Evolutionary conservation across 371 early-diverging fungal genomes (phyloP), one percentile per base, ranked within the genome.

Genomic region (Nosema muscidifuracis): DNA sequence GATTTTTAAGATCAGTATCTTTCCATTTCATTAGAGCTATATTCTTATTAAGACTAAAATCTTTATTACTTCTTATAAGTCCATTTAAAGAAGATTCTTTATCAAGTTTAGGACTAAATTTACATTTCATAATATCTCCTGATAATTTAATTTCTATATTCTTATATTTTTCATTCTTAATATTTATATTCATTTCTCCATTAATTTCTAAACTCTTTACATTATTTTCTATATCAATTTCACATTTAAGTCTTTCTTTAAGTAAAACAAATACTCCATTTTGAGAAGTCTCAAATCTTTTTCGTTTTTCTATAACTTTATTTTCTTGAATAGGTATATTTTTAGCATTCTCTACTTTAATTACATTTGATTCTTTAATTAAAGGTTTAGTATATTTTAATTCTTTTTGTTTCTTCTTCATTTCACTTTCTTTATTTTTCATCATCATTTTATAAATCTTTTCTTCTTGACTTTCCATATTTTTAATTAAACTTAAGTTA

Each of bases 391-490:
- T 4, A 69, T 57, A 31, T 51, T 65, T 47, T 55, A 64, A 22
- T 40, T 68, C 68, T 53, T 70, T 76, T 26, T 72, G 62, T 53
- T 69, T 75, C 38, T 71, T 64, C 3, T 51, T 47, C 18, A 67
- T 60, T 57, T 78, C 78, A 34, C 24, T 33, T 56, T 53, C 51
- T 62, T 78, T 72, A 38, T 76, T 77, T 33, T 67, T 68, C 63
- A 74, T 65, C 78, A 81, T 78, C 73, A 78, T 62, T 6, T 81
- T 67, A 38, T 78, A 65, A 20, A 81, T 73, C 43, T 71, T 66
- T 63, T 81, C 81, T 55, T 81, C 78, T 51, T 78, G 78, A 40
- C 73, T 75, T n/a, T 81, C 81, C 75, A 80, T 74, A 20, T 20
- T 47, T 43, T 73, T 73, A 18, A 74, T 56, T 13, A 60, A 31